Evolutionary conservation across 1,284 basidiomycete species (phyloP).

Genomic region (Ustilago trichophora): DNA sequence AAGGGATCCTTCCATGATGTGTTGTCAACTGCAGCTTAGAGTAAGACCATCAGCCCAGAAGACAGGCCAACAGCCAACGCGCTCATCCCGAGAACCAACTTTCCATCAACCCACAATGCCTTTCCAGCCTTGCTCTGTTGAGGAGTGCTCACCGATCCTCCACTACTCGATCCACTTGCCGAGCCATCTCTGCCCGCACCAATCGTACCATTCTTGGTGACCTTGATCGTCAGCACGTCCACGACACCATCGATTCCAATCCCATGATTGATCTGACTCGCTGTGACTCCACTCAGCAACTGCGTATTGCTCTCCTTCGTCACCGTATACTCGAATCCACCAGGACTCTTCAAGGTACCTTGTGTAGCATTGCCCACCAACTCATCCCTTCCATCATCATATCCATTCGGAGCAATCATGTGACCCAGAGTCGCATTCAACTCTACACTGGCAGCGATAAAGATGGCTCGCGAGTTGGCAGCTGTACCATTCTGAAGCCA

Average conservation of each 20-base stretch:
- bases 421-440: slow-evolving; percentile 43
- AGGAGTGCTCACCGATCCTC: slow-evolving; percentile 17
- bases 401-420: slow-evolving; percentile 58
- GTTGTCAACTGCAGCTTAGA: too few relatives aligned
- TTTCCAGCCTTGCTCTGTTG: too few relatives aligned
- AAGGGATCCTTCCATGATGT: too few relatives aligned
- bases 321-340: slow-evolving; percentile 52
- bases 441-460: slow-evolving; percentile 61
- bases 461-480: slow-evolving; percentile 56
- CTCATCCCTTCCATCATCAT: slow-evolving; percentile 59
- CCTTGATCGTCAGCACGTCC: slow-evolving; percentile 52
- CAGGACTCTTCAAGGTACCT: slow-evolving; percentile 43
- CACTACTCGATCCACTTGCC: not conserved
- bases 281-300: slow-evolving; percentile 32
- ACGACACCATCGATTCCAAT: slow-evolving; percentile 59
- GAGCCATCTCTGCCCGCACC: slow-evolving; percentile 17
- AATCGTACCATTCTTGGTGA: slow-evolving; percentile 53
- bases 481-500: slow-evolving; percentile 59
- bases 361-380: slow-evolving; percentile 59
- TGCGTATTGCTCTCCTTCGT: slow-evolving; percentile 26
- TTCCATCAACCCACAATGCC: too few relatives aligned
- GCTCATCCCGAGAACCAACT: too few relatives aligned
- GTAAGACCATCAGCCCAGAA: too few relatives aligned
- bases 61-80: too few relatives aligned
- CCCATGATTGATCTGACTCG: slow-evolving; percentile 59